Conservation (phyloP, 1,284 basidiomycete genomes). For the Papiliotrema flavescens region DNA sequence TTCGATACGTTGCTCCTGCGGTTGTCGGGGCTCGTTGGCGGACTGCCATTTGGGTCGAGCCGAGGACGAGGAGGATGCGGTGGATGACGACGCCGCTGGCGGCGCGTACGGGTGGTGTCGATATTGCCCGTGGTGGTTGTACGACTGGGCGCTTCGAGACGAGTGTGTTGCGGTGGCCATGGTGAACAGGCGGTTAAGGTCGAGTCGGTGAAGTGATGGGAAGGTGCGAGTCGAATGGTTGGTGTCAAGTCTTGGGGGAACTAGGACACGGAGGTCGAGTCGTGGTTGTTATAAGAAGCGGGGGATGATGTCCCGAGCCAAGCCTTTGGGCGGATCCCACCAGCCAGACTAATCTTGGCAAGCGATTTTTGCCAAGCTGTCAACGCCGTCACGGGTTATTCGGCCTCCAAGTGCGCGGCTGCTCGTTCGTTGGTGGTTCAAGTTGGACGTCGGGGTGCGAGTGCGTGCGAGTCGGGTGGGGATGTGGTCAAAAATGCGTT, state of each 20-base stretch:
- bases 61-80: not conserved
- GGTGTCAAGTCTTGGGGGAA: not conserved
- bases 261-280: not conserved
- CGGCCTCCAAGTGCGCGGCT: too few relatives aligned
- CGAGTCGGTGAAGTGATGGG: not conserved
- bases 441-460: too few relatives aligned
- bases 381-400: too few relatives aligned
- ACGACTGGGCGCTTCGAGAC: not conserved
- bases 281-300: not conserved
- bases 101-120: slow-evolving; percentile 2
- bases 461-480: too few relatives aligned
- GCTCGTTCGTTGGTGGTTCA: too few relatives aligned
- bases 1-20: slow-evolving; percentile 1
- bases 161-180: not conserved
- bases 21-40: not conserved
- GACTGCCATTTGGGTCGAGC: not conserved
- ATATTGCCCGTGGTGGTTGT: not conserved
- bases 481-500: too few relatives aligned
- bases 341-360: too few relatives aligned
- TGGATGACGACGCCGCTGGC: not conserved
- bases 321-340: too few relatives aligned
- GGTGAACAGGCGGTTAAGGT: not conserved
- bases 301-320: not conserved
- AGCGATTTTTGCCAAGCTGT: too few relatives aligned
- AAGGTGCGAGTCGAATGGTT: too few relatives aligned